Percentiles rank a stretch among this genome's conserved stretches.
Evolutionary conservation across 139 green algal genomes (phyloP).

Genomic region (Spirogloea muscicola): DNA sequence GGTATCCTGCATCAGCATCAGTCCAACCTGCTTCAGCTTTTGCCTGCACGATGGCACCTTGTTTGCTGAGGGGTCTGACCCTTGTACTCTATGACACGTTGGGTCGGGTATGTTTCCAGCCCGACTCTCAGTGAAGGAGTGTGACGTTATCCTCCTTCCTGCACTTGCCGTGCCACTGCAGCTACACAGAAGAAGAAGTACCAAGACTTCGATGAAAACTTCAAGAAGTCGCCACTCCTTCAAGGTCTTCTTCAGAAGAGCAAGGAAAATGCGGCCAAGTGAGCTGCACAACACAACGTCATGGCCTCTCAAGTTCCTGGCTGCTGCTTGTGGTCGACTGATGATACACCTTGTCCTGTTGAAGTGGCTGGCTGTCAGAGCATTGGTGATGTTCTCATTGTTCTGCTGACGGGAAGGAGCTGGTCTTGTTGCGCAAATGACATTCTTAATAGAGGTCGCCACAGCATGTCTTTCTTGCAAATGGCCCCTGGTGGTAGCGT

Average conservation of each 20-base stretch:
- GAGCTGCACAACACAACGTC: neutral
- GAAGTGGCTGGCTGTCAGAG: too few species aligned
- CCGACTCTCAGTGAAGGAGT: too few species aligned
- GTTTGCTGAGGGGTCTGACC: neutral
- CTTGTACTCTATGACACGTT: neutral
- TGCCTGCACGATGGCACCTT: neutral
- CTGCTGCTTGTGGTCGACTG: neutral
- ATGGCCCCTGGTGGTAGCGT: neutral
- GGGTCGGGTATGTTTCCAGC: too few species aligned
- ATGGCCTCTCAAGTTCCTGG: too few species aligned
- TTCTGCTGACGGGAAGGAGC: too few species aligned
- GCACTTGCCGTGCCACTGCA: too few species aligned
- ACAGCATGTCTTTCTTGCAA: neutral
- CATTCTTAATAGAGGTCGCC: neutral
- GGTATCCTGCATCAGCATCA: neutral
- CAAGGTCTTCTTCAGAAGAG: slow-evolving; percentile 22
- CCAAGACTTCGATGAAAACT: slow-evolving; percentile 26
- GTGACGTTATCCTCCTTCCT: too few species aligned
- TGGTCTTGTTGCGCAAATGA: neutral
- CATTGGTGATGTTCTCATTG: too few species aligned
- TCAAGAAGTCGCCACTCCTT: slow-evolving; percentile 25
- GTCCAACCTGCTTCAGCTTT: neutral
- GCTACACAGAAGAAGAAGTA: slow-evolving; percentile 18
- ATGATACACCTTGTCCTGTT: slow-evolving; percentile 1
- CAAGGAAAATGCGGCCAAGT: slow-evolving; percentile 35